Conservation (phyloP, 306 rosid genomes). For the Geum urbanum region DNA sequence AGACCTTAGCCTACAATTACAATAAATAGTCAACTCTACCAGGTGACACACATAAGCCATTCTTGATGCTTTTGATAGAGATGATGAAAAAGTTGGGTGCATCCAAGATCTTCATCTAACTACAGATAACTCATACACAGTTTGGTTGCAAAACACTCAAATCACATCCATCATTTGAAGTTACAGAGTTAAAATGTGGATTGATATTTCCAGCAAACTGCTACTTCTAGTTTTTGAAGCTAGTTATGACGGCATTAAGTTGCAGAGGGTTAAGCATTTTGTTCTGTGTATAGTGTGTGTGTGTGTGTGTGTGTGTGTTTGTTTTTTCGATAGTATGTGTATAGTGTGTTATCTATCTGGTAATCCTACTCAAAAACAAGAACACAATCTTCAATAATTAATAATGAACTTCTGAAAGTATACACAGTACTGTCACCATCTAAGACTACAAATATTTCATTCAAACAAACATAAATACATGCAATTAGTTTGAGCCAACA, state of each 20-base stretch:
- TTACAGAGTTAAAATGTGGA: background rate
- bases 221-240: background rate
- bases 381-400: background rate
- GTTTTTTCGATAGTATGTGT: background rate
- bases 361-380: background rate
- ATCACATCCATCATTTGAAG: background rate
- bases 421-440: slow-evolving; percentile 5
- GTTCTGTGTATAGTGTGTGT: background rate
- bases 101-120: background rate
- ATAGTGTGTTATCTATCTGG: background rate
- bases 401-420: background rate
- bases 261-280: slow-evolving; percentile 6
- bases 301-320: no score
- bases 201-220: background rate
- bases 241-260: background rate
- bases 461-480: background rate
- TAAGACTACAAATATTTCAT: background rate
- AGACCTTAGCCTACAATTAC: background rate
- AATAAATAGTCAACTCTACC: slow-evolving; percentile 1
- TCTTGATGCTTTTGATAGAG: slow-evolving; percentile 7
- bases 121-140: background rate
- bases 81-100: background rate
- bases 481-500: background rate
- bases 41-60: background rate
- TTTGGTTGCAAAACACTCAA: background rate